Conservation (phyloP, 1,284 basidiomycete species). For the Irpex rosettiformis region DNA sequence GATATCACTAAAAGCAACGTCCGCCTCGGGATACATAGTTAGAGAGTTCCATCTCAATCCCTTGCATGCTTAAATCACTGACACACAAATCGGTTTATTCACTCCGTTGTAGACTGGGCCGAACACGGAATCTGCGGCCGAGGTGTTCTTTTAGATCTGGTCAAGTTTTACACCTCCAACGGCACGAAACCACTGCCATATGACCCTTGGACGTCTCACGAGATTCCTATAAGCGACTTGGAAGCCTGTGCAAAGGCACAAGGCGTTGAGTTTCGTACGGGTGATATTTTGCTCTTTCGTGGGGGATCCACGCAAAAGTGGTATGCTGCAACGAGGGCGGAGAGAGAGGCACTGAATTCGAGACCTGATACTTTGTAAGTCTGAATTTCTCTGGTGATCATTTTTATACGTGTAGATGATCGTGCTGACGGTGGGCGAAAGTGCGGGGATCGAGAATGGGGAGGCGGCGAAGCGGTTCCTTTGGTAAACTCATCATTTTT, state of each 20-base stretch:
- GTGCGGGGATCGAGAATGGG: not conserved
- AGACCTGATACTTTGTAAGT: constrained; percentile 52
- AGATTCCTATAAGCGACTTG: constrained; percentile 53
- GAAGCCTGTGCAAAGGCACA: constrained; percentile 55
- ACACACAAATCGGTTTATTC: not conserved
- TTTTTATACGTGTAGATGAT: not conserved
- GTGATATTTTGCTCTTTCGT: constrained; percentile 60
- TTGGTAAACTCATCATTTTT: not conserved
- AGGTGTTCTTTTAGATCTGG: constrained; percentile 65
- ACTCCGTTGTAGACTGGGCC: constrained; percentile 54
- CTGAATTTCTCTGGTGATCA: not conserved
- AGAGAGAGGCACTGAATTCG: constrained; percentile 40
- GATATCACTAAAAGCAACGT: constrained; percentile 45
- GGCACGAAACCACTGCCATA: constrained; percentile 44
- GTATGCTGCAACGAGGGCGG: constrained; percentile 39
- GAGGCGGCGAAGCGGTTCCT: not conserved
- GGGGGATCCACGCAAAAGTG: constrained; percentile 65
- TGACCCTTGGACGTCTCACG: constrained; percentile 61
- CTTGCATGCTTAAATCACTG: not conserved
- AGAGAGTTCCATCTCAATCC: constrained; percentile 19
- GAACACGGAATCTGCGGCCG: constrained; percentile 70
- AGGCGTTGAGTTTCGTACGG: constrained; percentile 53
- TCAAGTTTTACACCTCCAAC: constrained; percentile 42
- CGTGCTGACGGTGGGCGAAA: not conserved
- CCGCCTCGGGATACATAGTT: constrained; percentile 66